Evolutionary conservation across 371 early-diverging fungal genomes (phyloP).

Genomic region (Sporodiniella umbellata): DNA sequence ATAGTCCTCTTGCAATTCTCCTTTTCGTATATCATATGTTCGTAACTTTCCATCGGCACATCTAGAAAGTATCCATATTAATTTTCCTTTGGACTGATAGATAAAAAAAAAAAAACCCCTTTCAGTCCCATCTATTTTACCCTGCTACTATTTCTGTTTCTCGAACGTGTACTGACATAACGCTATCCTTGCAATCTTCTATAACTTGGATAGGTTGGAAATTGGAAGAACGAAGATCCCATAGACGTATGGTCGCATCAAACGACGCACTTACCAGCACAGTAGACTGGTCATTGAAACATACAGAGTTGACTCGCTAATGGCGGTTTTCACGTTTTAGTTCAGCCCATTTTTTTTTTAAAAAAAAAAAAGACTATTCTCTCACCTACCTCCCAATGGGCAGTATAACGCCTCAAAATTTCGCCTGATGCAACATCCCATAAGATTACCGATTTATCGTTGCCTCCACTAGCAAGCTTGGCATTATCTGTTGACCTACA

Average conservation of each 20-base stretch:
- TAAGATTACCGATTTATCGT: constrained; percentile 74
- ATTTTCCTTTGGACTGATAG: too few relatives aligned
- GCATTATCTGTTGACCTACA: constrained; percentile 74
- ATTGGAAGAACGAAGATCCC: constrained; percentile 79
- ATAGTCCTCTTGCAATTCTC: constrained; percentile 63
- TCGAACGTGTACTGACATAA: constrained; percentile 71
- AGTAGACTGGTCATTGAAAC: constrained; percentile 75
- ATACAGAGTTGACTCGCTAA: constrained; percentile 80
- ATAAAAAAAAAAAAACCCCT: too few relatives aligned
- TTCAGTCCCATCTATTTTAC: too few relatives aligned
- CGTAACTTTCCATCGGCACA: constrained; percentile 84
- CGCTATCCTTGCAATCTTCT: constrained; percentile 86
- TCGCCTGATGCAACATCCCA: constrained; percentile 86
- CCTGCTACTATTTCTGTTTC: constrained; percentile 77
- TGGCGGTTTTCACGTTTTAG: background rate
- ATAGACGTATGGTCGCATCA: constrained; percentile 85
- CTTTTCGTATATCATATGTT: constrained; percentile 82
- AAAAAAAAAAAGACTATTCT: background rate
- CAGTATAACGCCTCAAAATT: constrained; percentile 70
- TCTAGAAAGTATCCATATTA: constrained; percentile 22
- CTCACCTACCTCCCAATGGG: constrained; percentile 71
- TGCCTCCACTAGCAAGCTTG: constrained; percentile 80
- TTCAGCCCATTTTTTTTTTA: too few relatives aligned
- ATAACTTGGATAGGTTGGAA: constrained; percentile 79
- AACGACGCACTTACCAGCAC: constrained; percentile 85